phyloP scores from a whole-genome alignment of 1,284 basidiomycete genomes.

The Cryptococcus jaspeensis region DNA sequence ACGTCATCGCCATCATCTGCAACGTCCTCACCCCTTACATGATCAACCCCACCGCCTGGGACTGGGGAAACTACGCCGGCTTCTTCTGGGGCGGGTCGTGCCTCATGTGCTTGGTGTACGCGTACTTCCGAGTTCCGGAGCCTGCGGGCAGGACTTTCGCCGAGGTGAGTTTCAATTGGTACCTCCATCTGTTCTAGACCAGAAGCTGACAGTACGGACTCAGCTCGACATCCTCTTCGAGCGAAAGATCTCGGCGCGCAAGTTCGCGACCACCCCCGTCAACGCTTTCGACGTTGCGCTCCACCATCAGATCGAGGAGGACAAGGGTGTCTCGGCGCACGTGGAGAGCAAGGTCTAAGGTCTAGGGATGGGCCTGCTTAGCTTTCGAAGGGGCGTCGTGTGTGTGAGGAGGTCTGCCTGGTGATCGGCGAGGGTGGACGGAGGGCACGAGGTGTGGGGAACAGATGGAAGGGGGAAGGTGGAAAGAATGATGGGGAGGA shows the following conservation, averaged over 20 bases:
- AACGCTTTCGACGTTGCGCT: conserved; percentile 25
- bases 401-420: too few species aligned
- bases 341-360: conserved; percentile 9
- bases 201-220: not conserved
- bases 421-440: too few species aligned
- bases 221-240: conserved; percentile 52
- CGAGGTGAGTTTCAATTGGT: conserved; percentile 29
- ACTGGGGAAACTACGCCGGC: conserved; percentile 50
- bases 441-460: too few species aligned
- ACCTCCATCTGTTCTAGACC: not conserved
- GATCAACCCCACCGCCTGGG: conserved; percentile 53
- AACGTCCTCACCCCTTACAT: conserved; percentile 52
- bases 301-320: conserved; percentile 15
- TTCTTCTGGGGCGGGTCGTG: conserved; percentile 47
- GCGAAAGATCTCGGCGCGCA: conserved; percentile 34
- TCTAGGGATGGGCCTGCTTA: not conserved
- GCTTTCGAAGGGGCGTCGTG: too few species aligned
- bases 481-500: too few species aligned
- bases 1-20: conserved; percentile 51
- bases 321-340: conserved; percentile 14
- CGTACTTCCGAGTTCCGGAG: conserved; percentile 51
- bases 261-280: conserved; percentile 26
- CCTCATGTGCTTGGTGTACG: conserved; percentile 49
- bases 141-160: conserved; percentile 51
- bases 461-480: too few species aligned